phyloP scores from a whole-genome alignment of 2,329 filamentous ascomycete genomes.

The Dactylellina parvicollis region DNA sequence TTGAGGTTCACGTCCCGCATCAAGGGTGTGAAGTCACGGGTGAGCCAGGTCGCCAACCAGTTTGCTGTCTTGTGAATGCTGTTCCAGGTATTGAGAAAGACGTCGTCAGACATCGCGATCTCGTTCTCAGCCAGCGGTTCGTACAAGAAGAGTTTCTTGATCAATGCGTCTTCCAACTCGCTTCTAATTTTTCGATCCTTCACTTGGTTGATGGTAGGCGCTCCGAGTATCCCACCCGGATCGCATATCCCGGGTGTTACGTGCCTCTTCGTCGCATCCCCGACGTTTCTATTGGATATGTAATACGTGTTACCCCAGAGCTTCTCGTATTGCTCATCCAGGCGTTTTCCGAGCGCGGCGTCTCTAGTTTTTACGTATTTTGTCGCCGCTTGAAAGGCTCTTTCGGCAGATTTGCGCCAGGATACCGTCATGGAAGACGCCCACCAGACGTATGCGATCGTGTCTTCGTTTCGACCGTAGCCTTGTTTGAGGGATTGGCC shows the following conservation, averaged over 20 bases:
- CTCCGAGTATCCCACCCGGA: background rate
- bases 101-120: conserved; percentile 3
- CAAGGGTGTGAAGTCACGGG: background rate
- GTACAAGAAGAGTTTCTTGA: background rate
- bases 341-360: background rate
- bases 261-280: background rate
- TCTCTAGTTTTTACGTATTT: background rate
- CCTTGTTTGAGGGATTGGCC: background rate
- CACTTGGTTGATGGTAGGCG: background rate
- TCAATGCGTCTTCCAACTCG: background rate
- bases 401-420: background rate
- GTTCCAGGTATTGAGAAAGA: background rate
- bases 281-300: background rate
- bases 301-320: conserved; percentile 2
- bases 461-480: background rate
- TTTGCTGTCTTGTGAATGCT: background rate
- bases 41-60: background rate
- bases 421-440: background rate
- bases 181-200: background rate
- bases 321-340: background rate
- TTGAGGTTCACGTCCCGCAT: conserved; percentile 19
- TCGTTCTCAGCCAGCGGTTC: background rate
- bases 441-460: background rate
- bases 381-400: background rate
- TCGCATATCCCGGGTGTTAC: background rate